These are phyloP conservation scores for Pistacia vera DNA, from an alignment of 345 rosid genomes.

Conservation along the genomic window DNA sequence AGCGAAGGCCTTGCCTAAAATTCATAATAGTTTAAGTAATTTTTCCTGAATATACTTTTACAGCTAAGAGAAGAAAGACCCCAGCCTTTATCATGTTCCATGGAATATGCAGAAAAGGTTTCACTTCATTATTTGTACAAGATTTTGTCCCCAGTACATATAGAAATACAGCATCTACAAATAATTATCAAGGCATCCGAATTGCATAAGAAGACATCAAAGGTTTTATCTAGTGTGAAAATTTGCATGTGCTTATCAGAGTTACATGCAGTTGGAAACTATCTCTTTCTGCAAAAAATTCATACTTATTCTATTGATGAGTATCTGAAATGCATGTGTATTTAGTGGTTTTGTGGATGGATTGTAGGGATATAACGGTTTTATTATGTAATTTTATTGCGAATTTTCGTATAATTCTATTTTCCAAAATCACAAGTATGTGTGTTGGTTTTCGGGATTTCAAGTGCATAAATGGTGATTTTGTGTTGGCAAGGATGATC, in stretches of 20 bases:
- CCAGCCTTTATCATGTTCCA: background rate
- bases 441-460: too few relatives aligned
- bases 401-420: too few relatives aligned
- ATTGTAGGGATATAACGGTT: too few relatives aligned
- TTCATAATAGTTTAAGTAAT: constrained; percentile 21
- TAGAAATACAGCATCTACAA: background rate
- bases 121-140: background rate
- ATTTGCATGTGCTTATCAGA: background rate
- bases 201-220: background rate
- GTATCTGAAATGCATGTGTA: too few relatives aligned
- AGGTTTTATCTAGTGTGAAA: constrained; percentile 1
- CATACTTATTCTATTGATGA: too few relatives aligned
- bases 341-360: too few relatives aligned
- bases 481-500: too few relatives aligned
- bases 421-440: too few relatives aligned
- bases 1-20: constrained; percentile 80
- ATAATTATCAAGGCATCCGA: background rate
- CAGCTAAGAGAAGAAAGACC: background rate
- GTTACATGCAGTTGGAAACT: background rate
- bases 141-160: background rate
- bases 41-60: background rate
- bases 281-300: background rate
- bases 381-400: too few relatives aligned
- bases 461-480: too few relatives aligned
- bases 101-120: background rate